Base-by-base conservation (phyloP, 1,284 basidiomycete species). In the Ustilago crameri region DNA sequence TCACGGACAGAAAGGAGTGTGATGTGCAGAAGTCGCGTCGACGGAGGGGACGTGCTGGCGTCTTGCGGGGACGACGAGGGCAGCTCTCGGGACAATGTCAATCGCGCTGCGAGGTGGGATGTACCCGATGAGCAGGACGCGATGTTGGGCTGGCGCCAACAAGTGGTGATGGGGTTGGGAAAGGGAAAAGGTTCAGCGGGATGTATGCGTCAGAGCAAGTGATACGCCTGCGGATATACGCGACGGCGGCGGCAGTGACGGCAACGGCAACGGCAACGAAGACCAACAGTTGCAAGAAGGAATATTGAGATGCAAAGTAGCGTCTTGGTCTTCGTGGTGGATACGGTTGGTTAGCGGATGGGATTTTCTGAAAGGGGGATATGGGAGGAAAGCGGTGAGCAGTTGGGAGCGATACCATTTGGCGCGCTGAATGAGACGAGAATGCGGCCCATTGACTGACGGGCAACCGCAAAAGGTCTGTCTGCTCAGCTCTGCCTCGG, bases 261-360 rank as follows among this genome's bases (percentile, higher is more conserved):
- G 32, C 18, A 20, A 42, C 45, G 57, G 35, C 30, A 38, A 40
- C 8, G 48, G 52, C 37, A 35, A 52, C 45, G 44, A 23, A 54
- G 53, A 55, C 42, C 56, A 56, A 55, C 49, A 58, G 37, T 27
- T n/a, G n/a, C 55, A 45, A 57, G 54, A 60, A 60, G 41, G 59
- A 51, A 62, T 54, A 61, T 61, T 53, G n/a, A 54, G 34, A 51
- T 52, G 55, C 48, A 37, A 8, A 14, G 35, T 37, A 42, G 41
- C 41, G 41, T 42, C 41, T 40, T 40, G 7, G 38, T 32, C 44
- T 35, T 47, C 10, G 37, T 18, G 51, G 47, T 69, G 59, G 54
- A 56, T 62, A 51, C 52, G 48, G 50, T 48, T 34, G 46, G 8
- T 37, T 42, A 52, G 37, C 42, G 43, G 38, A 44, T 52, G 46